Base-by-base conservation (phyloP, 192 early-diverging fungal species). In the Backusella australiensis region DNA sequence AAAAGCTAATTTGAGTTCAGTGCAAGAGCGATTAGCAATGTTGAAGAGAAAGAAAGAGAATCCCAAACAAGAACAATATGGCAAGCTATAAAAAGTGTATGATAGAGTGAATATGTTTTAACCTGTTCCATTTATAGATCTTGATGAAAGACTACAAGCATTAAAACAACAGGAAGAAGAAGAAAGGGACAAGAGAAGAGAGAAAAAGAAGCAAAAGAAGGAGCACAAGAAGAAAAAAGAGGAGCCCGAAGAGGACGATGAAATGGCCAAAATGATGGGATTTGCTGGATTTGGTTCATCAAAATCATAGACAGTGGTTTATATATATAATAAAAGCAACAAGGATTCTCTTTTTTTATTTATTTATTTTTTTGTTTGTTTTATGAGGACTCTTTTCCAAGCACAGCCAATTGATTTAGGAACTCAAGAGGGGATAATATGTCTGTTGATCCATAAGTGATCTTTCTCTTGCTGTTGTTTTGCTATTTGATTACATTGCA, bases 361-460 rank as follows among this genome's bases (percentile, higher is more conserved):
- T 34, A 4, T 15, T 36, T 41, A 69, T 69, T 70, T 70, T 29
- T 70, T 1, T 32, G 2, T 32, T 32, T 32, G 32, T 32, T 7
- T 70, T 21, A 69, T 21, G 70, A 71, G 1, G 92, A 63, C 17
- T 75, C 65, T 19, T 76, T 76, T 29, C 91, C 94, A 21, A 99
- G 86, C 12, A 75, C 76, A 35, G 89, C 82, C 15, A 99, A 84
- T 82, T 98, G 95, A 67, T 87, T 76, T 75, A 99, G 75, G 81
- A 98, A 98, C 67, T 84, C 81, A 14, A 89, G 87, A 4, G 98
- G 89, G 41, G 90, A 94, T 73, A 96, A 59, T 72, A 99, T 87
- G 53, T 97, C 95, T 0, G 97, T 99, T 5, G 95, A 92, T 5
- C 98, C 98, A 85, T 99, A 99, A 1, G 91, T 92, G 68, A 99